Base-by-base conservation (phyloP, 2,329 filamentous ascomycete species). In the Purpureocillium lavendulum region DNA sequence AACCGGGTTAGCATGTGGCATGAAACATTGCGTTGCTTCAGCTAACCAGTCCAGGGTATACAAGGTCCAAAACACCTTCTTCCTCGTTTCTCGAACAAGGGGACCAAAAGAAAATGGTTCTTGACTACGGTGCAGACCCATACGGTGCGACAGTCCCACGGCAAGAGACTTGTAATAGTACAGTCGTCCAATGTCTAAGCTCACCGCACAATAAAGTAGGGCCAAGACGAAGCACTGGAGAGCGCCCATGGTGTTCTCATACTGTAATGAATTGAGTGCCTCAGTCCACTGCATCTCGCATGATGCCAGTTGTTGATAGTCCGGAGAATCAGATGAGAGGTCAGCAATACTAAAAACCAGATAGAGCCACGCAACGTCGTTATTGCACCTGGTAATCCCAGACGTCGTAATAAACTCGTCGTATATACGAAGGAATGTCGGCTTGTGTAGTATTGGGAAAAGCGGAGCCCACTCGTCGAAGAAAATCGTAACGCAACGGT, bases 391-490 rank as follows among this genome's bases (percentile, higher is more conserved):
- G 51, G 94, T 69, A 48, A 82, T 75, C 35, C 90, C 85, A 1
- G 84, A 75, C 49, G 84, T 80, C 41, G 79, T 73, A 33, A 92
- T 78, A 56, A 90, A 96, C 49, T 89, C 81, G 52, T 94, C 86
- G 56, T 97, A 97, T 13, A 87, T 65, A 33, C 78, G 77, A 24
- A 97, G 73, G 63, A 97, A 94, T 0, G 83, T 88, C 4, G 89
- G 89, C 44, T 90, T 87, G 62, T 97, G 89, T 36, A 97, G 73
- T 14, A 96, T 77, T 0, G 92, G 92, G 63, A 96, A 95, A 3
- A 97, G 64, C 7, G 92, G 88, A 5, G 90, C 88, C 87, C 90
- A 96, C 68, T 97, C 90, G 64, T 97, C 90, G 69, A 97, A 97
- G 68, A 90, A 97, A 48, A 96, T 82, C 56, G 94, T 96, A 64